Evolutionary conservation across 768 basidiomycete genomes (phyloP).

Genomic region (Amanita subjunquillea): DNA sequence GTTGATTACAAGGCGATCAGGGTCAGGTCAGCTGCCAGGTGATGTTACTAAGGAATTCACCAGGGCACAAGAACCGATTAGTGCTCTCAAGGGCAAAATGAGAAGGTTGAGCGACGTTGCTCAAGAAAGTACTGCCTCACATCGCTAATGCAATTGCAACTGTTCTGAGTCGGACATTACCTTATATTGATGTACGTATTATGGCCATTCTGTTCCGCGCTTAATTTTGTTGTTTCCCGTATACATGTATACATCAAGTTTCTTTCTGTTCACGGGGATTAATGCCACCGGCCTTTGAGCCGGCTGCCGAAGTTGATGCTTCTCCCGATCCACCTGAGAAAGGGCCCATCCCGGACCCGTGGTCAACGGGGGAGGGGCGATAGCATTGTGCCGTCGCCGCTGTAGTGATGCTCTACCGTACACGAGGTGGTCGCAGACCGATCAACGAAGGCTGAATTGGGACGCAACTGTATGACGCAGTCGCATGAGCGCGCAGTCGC

Average conservation of each 20-base stretch:
- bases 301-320: neutral
- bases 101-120: slow-evolving; percentile 28
- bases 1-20: slow-evolving; percentile 68
- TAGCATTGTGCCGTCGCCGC: neutral
- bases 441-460: neutral
- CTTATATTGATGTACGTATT: neutral
- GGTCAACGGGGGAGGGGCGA: neutral
- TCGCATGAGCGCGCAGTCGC: neutral
- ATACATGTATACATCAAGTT: too few relatives aligned
- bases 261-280: neutral
- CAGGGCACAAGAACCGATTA: slow-evolving; percentile 9
- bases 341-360: neutral
- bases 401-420: too few relatives aligned
- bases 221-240: neutral
- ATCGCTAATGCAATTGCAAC: neutral
- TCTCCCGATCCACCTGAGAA: neutral
- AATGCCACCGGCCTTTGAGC: neutral
- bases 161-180: neutral
- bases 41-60: slow-evolving; percentile 22
- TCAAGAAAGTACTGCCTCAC: neutral
- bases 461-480: neutral
- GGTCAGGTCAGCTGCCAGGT: slow-evolving; percentile 39
- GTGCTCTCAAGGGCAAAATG: slow-evolving; percentile 34
- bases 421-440: neutral
- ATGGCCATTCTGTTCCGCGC: neutral